These are phyloP conservation scores for Dactylorhiza incarnata DNA, from an alignment of 106 monocot species.

Conservation along the genomic window DNA sequence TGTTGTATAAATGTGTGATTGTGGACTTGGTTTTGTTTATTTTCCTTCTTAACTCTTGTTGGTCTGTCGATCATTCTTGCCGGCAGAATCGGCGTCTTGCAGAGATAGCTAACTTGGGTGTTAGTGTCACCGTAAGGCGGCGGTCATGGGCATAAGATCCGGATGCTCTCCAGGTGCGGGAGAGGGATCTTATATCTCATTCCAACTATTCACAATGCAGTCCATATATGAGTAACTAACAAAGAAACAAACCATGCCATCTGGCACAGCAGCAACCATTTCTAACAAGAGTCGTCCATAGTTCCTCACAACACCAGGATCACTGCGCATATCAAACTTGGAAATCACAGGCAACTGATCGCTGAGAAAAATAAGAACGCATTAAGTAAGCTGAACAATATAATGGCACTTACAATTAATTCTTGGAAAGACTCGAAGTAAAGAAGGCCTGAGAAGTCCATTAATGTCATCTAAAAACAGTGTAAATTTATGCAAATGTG, in stretches of 20 bases:
- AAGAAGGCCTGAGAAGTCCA: not conserved
- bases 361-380: conserved; percentile 32
- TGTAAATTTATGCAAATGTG: not conserved
- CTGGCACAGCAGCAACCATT: conserved; percentile 94
- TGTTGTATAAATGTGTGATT: no score
- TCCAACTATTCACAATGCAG: conserved; percentile 94
- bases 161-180: no score
- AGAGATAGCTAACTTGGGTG: no score
- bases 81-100: no score
- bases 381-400: not conserved
- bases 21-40: no score
- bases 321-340: conserved; percentile 98
- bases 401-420: not conserved
- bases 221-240: conserved; percentile 99
- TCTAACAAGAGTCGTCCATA: conserved; percentile 89
- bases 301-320: conserved; percentile 98
- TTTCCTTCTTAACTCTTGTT: no score
- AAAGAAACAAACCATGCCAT: conserved; percentile 97
- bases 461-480: not conserved
- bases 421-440: not conserved
- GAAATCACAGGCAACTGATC: conserved; percentile 98
- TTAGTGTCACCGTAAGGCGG: no score
- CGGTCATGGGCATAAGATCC: no score
- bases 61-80: no score
- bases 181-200: no score